phyloP scores from a whole-genome alignment of 192 early-diverging fungal genomes.

The Tieghemiomyces parasiticus region DNA sequence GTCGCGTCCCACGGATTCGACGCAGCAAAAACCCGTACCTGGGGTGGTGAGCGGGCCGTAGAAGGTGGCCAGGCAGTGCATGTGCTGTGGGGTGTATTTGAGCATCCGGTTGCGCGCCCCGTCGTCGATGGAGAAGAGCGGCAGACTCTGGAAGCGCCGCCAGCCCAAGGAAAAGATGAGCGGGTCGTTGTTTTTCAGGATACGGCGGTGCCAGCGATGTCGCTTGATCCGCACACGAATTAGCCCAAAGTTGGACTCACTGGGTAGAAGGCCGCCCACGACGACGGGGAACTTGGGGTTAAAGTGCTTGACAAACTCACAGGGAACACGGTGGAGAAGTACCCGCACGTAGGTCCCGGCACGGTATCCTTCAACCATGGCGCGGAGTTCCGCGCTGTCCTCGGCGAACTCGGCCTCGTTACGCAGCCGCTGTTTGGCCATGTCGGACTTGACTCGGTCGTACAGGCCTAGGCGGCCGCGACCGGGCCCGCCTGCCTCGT shows the following conservation, averaged over 20 bases:
- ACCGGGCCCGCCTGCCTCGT: slow-evolving; percentile 35
- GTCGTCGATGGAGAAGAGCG: slow-evolving; percentile 85
- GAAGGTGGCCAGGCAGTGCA: slow-evolving; percentile 96
- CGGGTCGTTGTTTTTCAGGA: slow-evolving; percentile 96
- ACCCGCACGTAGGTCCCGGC: slow-evolving; percentile 91
- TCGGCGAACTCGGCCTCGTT: slow-evolving; percentile 83
- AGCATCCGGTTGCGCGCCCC: slow-evolving; percentile 92
- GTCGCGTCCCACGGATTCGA: slow-evolving; percentile 42
- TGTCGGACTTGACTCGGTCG: slow-evolving; percentile 76
- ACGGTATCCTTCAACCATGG: slow-evolving; percentile 81
- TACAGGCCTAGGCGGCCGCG: too few relatives aligned
- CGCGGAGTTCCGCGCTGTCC: slow-evolving; percentile 51
- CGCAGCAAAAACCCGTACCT: slow-evolving; percentile 91
- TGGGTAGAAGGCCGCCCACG: slow-evolving; percentile 73
- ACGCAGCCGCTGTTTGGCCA: slow-evolving; percentile 64
- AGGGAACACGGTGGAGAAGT: slow-evolving; percentile 78
- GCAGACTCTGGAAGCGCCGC: slow-evolving; percentile 95
- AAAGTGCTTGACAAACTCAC: slow-evolving; percentile 89
- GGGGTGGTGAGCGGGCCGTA: slow-evolving; percentile 93
- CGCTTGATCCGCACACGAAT: slow-evolving; percentile 93
- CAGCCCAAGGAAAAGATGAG: slow-evolving; percentile 95
- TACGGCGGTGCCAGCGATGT: slow-evolving; percentile 92
- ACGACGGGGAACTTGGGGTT: slow-evolving; percentile 82
- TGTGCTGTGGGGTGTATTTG: slow-evolving; percentile 98
- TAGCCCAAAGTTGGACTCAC: slow-evolving; percentile 89